phyloP scores from a whole-genome alignment of 192 early-diverging fungal genomes.

The Linnemannia zychae region DNA sequence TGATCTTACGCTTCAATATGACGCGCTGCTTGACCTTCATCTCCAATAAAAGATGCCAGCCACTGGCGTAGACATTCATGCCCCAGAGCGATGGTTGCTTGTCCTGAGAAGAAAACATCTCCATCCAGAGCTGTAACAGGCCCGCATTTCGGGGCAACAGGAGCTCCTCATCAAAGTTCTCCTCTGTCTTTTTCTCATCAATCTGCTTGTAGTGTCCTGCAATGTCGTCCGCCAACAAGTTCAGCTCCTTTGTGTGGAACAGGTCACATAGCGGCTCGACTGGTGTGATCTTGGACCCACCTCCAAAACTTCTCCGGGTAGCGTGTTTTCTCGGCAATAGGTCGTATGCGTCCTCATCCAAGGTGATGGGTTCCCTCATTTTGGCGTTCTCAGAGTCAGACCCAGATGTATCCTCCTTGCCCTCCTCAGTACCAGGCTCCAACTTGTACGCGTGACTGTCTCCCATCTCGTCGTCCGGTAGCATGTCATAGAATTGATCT shows the following conservation, averaged over 20 bases:
- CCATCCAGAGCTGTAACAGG: neutral
- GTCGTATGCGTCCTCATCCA: neutral
- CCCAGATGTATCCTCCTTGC: neutral
- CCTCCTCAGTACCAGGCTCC: neutral
- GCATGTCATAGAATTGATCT: neutral
- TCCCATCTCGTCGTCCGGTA: neutral
- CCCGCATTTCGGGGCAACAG: neutral
- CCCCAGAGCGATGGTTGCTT: neutral
- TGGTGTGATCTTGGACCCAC: neutral
- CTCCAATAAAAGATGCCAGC: neutral
- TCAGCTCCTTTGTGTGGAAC: neutral
- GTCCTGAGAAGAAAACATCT: neutral
- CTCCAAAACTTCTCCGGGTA: neutral
- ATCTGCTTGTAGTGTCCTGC: neutral
- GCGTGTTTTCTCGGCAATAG: neutral
- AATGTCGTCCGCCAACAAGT: conserved; percentile 5
- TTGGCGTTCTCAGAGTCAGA: neutral
- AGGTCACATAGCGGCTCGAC: neutral
- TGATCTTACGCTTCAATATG: neutral
- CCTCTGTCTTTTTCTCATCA: neutral
- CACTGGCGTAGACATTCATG: neutral
- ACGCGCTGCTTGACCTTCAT: neutral
- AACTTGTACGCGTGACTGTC: neutral
- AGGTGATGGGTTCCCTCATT: neutral
- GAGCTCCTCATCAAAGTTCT: neutral